Percentiles rank a stretch among this genome's conserved stretches.
Conservation (phyloP, 352 stramenopile species). For the Pythium sp. region DNA sequence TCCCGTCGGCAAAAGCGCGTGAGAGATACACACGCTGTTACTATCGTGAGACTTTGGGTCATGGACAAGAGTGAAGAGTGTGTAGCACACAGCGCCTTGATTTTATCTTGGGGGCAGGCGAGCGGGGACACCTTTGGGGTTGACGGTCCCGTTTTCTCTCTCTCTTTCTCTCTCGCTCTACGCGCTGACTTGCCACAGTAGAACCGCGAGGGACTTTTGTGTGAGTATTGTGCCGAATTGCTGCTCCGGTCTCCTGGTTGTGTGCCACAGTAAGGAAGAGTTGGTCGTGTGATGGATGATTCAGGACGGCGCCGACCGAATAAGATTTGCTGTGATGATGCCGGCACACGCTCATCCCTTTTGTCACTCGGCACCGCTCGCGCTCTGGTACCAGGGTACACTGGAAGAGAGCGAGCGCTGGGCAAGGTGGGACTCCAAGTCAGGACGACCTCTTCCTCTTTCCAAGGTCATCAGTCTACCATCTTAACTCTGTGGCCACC, state of each 20-base stretch:
- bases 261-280: not conserved
- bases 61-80: not conserved
- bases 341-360: not conserved
- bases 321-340: not conserved
- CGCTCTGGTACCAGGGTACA: not conserved
- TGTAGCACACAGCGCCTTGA: not conserved
- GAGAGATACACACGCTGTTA: not conserved
- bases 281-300: constrained; percentile 1
- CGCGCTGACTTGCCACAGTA: not conserved
- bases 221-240: not conserved
- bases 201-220: not conserved
- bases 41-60: not conserved
- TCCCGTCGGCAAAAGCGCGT: not conserved
- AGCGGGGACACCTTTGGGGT: not conserved
- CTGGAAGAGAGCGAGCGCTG: constrained; percentile 2
- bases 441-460: not conserved
- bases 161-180: not conserved
- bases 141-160: not conserved
- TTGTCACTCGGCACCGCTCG: not conserved
- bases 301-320: not conserved
- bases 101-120: not conserved
- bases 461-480: not conserved
- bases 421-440: not conserved
- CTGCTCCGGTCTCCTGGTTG: not conserved
- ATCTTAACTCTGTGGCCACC: not conserved